These are phyloP conservation scores for Ogataea allantospora DNA, from an alignment of 805 yeast genomes.

Conservation along the genomic window DNA sequence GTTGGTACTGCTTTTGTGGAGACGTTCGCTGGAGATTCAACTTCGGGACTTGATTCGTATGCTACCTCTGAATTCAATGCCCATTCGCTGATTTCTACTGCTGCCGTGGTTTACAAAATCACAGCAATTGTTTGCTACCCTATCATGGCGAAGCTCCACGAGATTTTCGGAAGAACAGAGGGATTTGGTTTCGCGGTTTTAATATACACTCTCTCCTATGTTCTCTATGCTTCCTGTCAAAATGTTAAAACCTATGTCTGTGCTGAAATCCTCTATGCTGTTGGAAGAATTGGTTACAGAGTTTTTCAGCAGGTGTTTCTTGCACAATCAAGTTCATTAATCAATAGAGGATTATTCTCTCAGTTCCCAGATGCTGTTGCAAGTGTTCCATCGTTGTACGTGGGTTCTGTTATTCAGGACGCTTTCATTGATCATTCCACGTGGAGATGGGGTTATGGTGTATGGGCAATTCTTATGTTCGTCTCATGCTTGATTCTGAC, in stretches of 20 bases:
- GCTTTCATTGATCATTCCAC: slow-evolving; percentile 6
- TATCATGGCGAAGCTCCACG: slow-evolving; percentile 6
- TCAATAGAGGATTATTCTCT: slow-evolving; percentile 4
- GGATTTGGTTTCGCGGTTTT: slow-evolving; percentile 6
- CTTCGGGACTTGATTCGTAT: slow-evolving; percentile 6
- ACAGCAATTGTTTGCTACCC: slow-evolving; percentile 5
- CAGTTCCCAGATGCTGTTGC: slow-evolving; percentile 6
- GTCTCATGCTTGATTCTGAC: slow-evolving; percentile 2
- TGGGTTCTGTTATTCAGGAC: slow-evolving; percentile 6
- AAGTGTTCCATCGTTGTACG: slow-evolving; percentile 2
- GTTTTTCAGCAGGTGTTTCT: slow-evolving; percentile 7
- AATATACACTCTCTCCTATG: slow-evolving; percentile 3
- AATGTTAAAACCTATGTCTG: slow-evolving; percentile 4
- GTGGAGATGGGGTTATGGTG: slow-evolving; percentile 9
- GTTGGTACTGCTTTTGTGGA: slow-evolving; percentile 6
- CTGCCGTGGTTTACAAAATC: slow-evolving; percentile 3
- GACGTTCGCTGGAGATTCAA: slow-evolving; percentile 6
- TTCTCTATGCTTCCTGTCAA: slow-evolving; percentile 6
- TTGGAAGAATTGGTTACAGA: slow-evolving; percentile 6
- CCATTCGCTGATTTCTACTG: slow-evolving; percentile 5
- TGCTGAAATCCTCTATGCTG: slow-evolving; percentile 6
- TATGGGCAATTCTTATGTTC: slow-evolving; percentile 8
- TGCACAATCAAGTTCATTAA: slow-evolving; percentile 3
- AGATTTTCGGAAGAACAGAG: slow-evolving; percentile 5
- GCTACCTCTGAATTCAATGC: slow-evolving; percentile 6